These are phyloP conservation scores for Lasiosphaeriaceae sp. DNA, from an alignment of 495 filamentous ascomycete species.

Conservation along the genomic window DNA sequence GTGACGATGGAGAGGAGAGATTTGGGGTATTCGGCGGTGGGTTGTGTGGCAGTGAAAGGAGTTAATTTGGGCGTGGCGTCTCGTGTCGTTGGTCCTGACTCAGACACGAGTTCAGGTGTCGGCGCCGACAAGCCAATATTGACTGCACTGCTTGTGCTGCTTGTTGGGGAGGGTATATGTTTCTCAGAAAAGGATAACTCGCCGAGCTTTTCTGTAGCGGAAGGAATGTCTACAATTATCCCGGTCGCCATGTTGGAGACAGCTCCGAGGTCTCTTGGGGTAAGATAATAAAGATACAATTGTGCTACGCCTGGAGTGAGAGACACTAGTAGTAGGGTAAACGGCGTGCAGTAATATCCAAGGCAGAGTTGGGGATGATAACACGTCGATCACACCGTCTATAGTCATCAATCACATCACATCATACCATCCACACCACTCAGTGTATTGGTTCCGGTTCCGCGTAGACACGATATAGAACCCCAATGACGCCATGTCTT, in stretches of 20 bases:
- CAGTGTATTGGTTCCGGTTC: too few relatives aligned
- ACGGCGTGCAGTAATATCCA: too few relatives aligned
- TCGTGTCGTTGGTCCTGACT: too few relatives aligned
- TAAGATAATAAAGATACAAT: too few relatives aligned
- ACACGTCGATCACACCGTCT: neutral
- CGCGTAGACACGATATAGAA: neutral
- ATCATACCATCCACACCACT: too few relatives aligned
- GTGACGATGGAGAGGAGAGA: slow-evolving; percentile 30
- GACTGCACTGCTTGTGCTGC: neutral
- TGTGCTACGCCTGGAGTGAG: too few relatives aligned
- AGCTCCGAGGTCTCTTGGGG: neutral
- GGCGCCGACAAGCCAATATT: too few relatives aligned
- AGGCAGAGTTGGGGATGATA: too few relatives aligned
- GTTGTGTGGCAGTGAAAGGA: neutral
- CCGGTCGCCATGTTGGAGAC: neutral
- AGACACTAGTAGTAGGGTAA: too few relatives aligned
- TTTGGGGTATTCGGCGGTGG: slow-evolving; percentile 17
- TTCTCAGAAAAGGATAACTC: slow-evolving; percentile 5
- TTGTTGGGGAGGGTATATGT: neutral
- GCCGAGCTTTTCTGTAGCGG: slow-evolving; percentile 5
- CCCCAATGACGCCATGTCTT: neutral
- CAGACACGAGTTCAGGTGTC: neutral
- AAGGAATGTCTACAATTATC: too few relatives aligned
- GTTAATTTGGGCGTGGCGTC: neutral
- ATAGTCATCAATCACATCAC: too few relatives aligned